These are phyloP conservation scores for Sordariomycetes sp. DNA, from an alignment of 2,329 filamentous ascomycete genomes.

Conservation along the genomic window DNA sequence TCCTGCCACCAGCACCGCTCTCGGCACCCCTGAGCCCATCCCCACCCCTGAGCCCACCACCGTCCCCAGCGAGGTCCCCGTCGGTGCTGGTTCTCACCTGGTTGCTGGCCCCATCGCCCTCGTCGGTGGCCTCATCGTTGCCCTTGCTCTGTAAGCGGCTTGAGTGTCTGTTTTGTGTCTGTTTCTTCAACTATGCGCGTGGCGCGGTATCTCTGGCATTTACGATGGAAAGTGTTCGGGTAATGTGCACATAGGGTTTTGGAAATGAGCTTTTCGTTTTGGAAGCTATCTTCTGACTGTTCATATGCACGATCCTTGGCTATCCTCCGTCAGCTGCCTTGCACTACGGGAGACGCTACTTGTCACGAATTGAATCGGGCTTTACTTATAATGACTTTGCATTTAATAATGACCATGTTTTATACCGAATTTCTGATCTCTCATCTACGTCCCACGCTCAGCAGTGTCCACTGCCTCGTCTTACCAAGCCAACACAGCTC, in stretches of 20 bases:
- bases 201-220: not conserved
- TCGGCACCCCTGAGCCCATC: constrained; percentile 10
- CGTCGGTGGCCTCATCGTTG: constrained; percentile 29
- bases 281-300: not conserved
- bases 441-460: not conserved
- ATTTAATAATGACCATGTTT: not conserved
- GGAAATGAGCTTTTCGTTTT: not conserved
- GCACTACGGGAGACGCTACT: not conserved
- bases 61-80: constrained; percentile 12
- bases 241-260: constrained; percentile 1
- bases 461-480: not conserved
- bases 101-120: constrained; percentile 28
- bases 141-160: constrained; percentile 31
- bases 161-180: constrained; percentile 10
- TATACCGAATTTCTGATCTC: not conserved
- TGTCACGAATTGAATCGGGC: not conserved
- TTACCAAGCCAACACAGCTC: not conserved
- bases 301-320: not conserved
- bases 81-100: constrained; percentile 17
- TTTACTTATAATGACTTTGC: not conserved
- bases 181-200: no score
- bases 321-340: not conserved
- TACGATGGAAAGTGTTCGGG: no score
- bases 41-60: constrained; percentile 15
- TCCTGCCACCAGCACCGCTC: constrained; percentile 9